These are phyloP conservation scores for Lachancea fermentati DNA, from an alignment of 805 yeast species.

Conservation along the genomic window DNA sequence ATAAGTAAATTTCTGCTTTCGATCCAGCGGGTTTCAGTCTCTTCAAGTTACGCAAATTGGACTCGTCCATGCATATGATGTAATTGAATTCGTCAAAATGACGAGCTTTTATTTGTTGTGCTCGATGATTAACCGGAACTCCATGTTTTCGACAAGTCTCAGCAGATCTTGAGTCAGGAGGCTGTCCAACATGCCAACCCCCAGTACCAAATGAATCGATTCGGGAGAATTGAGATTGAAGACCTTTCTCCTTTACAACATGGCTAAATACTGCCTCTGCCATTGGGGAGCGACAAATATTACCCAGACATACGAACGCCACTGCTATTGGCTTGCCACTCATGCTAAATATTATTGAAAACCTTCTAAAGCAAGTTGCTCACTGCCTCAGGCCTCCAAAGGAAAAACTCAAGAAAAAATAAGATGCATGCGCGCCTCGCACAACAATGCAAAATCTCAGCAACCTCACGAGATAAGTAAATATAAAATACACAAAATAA, in stretches of 20 bases:
- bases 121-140: conserved; percentile 67
- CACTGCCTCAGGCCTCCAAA: too few species aligned
- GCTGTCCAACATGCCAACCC: conserved; percentile 76
- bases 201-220: conserved; percentile 91
- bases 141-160: conserved; percentile 63
- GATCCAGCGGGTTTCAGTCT: conserved; percentile 46
- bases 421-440: too few species aligned
- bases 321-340: conserved; percentile 42
- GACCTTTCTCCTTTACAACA: conserved; percentile 46
- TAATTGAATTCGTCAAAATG: conserved; percentile 61
- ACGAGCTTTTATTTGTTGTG: conserved; percentile 55
- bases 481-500: too few species aligned
- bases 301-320: conserved; percentile 89
- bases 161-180: conserved; percentile 72
- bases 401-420: too few species aligned
- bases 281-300: conserved; percentile 95
- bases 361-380: too few species aligned
- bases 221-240: conserved; percentile 37
- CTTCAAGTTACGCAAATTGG: conserved; percentile 47
- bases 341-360: too few species aligned
- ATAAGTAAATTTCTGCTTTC: conserved; percentile 49
- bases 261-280: conserved; percentile 88
- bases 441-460: too few species aligned
- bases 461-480: not conserved
- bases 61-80: conserved; percentile 65